A percentile compares a stretch with the other conserved stretches of the same genome.
Evolutionary conservation across 768 basidiomycete species (phyloP).

Genomic region (Botryobasidium botryosum): DNA sequence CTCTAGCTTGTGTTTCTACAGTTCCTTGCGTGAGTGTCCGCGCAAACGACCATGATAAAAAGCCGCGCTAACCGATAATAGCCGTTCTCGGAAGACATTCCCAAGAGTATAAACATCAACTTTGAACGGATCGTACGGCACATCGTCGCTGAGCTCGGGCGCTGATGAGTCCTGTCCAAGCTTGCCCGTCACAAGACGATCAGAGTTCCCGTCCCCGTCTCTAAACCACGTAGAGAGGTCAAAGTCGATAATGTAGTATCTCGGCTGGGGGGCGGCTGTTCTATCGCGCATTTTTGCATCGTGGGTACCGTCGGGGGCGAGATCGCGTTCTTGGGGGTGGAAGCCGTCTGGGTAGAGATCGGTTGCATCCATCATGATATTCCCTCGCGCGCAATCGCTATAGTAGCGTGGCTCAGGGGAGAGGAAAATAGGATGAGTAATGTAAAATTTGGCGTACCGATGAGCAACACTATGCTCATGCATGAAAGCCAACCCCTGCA

Average conservation of each 20-base stretch:
- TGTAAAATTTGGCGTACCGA: not conserved
- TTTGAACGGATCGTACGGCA: constrained; percentile 6
- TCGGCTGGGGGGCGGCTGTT: not conserved
- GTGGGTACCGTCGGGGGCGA: not conserved
- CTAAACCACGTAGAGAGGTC: constrained; percentile 7
- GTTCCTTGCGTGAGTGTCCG: not conserved
- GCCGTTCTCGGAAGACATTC: not conserved
- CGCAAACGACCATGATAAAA: not conserved
- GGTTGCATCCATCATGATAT: constrained; percentile 9
- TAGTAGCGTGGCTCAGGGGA: no score
- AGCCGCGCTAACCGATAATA: not conserved
- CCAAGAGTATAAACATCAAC: constrained; percentile 8
- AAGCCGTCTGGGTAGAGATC: not conserved
- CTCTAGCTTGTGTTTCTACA: no score
- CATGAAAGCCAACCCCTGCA: constrained; percentile 6
- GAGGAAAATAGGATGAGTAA: not conserved
- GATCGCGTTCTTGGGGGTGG: not conserved
- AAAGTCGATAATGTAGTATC: constrained; percentile 9
- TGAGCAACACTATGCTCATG: constrained; percentile 8
- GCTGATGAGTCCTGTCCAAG: constrained; percentile 5
- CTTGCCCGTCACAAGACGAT: not conserved
- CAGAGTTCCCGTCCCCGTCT: constrained; percentile 1
- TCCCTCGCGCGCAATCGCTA: constrained; percentile 7
- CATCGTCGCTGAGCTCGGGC: constrained; percentile 2
- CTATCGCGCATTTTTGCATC: not conserved